A percentile compares a stretch with the other conserved stretches of the same genome.
Evolutionary conservation across 108 stramenopile genomes (phyloP).

Genomic region (Skeletonema potamos): DNA sequence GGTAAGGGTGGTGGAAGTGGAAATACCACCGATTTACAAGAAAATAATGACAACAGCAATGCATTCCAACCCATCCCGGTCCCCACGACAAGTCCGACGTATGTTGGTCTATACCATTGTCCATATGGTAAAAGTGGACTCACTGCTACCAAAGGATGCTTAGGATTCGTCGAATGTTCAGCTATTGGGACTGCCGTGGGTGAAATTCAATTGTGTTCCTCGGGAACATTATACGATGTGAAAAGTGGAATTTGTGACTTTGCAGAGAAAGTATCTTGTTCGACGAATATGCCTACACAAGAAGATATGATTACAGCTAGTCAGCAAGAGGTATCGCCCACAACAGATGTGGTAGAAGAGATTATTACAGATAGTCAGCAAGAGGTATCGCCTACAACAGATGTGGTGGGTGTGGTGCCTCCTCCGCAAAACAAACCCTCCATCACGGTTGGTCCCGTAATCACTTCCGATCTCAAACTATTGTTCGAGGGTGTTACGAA

Average conservation of each 20-base stretch:
- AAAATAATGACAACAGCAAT: not conserved
- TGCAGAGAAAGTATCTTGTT: constrained; percentile 25
- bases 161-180: constrained; percentile 37
- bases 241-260: constrained; percentile 15
- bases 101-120: constrained; percentile 26
- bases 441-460: constrained; percentile 13
- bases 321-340: not conserved
- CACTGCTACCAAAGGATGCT: constrained; percentile 21
- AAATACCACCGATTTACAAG: not conserved
- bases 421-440: not conserved
- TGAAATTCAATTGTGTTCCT: constrained; percentile 1
- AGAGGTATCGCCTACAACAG: not conserved
- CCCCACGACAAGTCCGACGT: constrained; percentile 31
- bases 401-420: not conserved
- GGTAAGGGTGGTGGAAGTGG: constrained; percentile 2
- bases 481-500: constrained; percentile 12
- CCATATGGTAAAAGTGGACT: constrained; percentile 13
- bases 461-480: constrained; percentile 25
- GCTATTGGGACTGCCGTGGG: not conserved
- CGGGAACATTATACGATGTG: constrained; percentile 34
- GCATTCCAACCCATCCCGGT: constrained; percentile 1
- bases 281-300: constrained; percentile 1
- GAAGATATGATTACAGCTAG: not conserved
- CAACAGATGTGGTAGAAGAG: not conserved
- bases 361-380: not conserved